Evolutionary conservation across 257 asterid genomes (phyloP).

Genomic region (Avicennia marina): DNA sequence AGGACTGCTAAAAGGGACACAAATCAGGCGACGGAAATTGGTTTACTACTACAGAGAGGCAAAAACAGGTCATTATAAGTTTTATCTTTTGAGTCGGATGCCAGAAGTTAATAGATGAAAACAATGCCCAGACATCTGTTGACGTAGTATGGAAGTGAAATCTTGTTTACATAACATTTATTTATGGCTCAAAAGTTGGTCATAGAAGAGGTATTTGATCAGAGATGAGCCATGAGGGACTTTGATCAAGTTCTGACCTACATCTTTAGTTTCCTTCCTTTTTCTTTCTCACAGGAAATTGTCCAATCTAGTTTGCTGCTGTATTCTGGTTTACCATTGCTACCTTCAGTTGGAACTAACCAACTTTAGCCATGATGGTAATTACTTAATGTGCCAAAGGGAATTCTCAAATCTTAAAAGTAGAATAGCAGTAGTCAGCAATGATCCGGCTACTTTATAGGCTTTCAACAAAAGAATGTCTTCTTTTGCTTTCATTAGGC

Average conservation of each 20-base stretch:
- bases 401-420: not conserved
- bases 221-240: too few species aligned
- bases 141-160: too few species aligned
- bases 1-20: constrained; percentile 49
- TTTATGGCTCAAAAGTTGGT: not conserved
- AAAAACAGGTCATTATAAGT: constrained; percentile 8
- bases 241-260: too few species aligned
- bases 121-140: too few species aligned
- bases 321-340: too few species aligned
- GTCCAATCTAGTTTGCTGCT: too few species aligned
- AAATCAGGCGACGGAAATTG: constrained; percentile 20
- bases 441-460: not conserved
- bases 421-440: not conserved
- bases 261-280: too few species aligned
- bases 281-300: too few species aligned
- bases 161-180: not conserved
- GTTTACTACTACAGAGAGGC: not conserved
- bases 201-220: not conserved
- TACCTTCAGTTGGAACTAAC: too few species aligned
- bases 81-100: not conserved
- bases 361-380: too few species aligned
- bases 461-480: not conserved
- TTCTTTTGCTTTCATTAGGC: not conserved
- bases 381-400: too few species aligned
- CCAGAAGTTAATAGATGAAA: too few species aligned